A percentile compares a stretch with the other conserved stretches of the same genome.
These are phyloP conservation scores for Dactylellina sp. DNA, from an alignment of 2,329 filamentous ascomycete genomes.

Conservation along the genomic window DNA sequence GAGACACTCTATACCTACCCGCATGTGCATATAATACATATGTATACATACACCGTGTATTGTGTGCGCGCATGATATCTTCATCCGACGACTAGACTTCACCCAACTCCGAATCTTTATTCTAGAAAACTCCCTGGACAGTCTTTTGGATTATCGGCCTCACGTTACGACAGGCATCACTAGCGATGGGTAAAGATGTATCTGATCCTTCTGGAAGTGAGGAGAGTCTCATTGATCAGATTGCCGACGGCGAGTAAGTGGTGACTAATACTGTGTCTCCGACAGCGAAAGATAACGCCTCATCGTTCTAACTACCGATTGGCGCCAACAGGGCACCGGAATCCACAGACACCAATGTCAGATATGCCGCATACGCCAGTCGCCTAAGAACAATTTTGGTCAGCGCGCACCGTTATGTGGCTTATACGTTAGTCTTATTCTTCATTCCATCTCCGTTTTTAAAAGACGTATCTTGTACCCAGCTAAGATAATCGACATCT, in stretches of 20 bases:
- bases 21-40: no score
- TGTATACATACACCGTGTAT: no score
- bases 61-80: no score
- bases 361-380: constrained; percentile 92
- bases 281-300: background rate
- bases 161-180: background rate
- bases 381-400: constrained; percentile 87
- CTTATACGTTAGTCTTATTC: constrained; percentile 69
- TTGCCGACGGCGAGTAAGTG: constrained; percentile 49
- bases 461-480: background rate
- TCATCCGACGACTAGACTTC: no score
- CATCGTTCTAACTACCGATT: background rate
- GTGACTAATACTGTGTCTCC: no score
- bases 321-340: constrained; percentile 65
- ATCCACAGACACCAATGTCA: constrained; percentile 84
- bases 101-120: no score
- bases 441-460: background rate
- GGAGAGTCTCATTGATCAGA: constrained; percentile 39
- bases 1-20: no score
- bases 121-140: no score
- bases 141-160: no score
- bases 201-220: background rate
- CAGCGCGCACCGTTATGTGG: constrained; percentile 93
- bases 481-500: background rate
- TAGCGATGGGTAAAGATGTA: constrained; percentile 22